phyloP scores from a whole-genome alignment of 306 rosid species.

The Inga laurina region DNA sequence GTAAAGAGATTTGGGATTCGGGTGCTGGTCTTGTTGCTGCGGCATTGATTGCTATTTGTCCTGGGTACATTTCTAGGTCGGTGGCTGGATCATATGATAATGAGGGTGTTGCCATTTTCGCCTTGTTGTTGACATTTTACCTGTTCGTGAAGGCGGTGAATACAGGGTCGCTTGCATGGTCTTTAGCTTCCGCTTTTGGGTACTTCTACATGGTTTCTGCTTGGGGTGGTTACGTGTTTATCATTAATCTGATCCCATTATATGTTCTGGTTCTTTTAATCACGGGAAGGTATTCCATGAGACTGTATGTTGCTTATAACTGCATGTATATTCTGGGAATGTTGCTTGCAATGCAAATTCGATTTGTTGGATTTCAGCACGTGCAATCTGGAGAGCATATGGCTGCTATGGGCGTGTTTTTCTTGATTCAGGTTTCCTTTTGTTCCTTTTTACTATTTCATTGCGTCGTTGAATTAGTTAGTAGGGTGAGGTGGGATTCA shows the following conservation, averaged over 20 bases:
- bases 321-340: slow-evolving; percentile 90
- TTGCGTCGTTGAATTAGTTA: background rate
- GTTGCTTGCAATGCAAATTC: slow-evolving; percentile 98
- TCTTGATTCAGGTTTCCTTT: slow-evolving; percentile 85
- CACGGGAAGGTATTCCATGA: slow-evolving; percentile 89
- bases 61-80: slow-evolving; percentile 92
- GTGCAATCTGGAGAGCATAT: slow-evolving; percentile 99
- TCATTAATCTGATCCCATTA: slow-evolving; percentile 81
- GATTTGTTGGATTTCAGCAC: slow-evolving; percentile 98
- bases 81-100: slow-evolving; percentile 97
- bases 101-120: slow-evolving; percentile 97
- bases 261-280: slow-evolving; percentile 85
- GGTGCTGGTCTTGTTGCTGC: slow-evolving; percentile 98
- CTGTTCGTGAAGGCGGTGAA: slow-evolving; percentile 94
- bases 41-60: slow-evolving; percentile 89
- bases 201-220: slow-evolving; percentile 99
- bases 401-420: slow-evolving; percentile 99
- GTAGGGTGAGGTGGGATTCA: background rate
- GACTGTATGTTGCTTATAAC: slow-evolving; percentile 89
- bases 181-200: slow-evolving; percentile 89
- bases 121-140: slow-evolving; percentile 76
- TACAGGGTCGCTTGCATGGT: slow-evolving; percentile 91
- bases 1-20: slow-evolving; percentile 91
- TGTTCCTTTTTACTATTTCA: background rate
- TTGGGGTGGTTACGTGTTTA: slow-evolving; percentile 98